Evolutionary conservation across 1,284 basidiomycete genomes (phyloP).

Genomic region (Heterobasidion parviporum): DNA sequence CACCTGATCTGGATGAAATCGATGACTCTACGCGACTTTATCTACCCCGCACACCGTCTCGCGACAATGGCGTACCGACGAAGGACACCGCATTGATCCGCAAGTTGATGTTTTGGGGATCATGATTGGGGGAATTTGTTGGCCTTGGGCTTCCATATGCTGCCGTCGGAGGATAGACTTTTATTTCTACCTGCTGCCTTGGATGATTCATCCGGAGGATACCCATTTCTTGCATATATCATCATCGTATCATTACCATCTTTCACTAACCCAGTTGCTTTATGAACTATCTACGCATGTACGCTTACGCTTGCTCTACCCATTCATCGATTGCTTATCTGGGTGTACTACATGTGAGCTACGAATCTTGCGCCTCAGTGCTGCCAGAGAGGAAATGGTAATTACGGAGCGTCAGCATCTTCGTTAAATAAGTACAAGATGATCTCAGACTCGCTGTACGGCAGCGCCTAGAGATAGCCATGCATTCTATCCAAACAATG

Average conservation of each 20-base stretch:
- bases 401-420: too few species aligned
- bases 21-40: conserved; percentile 2
- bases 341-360: too few species aligned
- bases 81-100: conserved; percentile 31
- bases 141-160: neutral
- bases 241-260: neutral
- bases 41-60: conserved; percentile 23
- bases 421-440: too few species aligned
- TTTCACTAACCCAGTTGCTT: neutral
- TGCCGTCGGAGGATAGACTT: neutral
- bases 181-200: neutral
- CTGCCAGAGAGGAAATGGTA: too few species aligned
- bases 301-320: neutral
- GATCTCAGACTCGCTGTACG: too few species aligned
- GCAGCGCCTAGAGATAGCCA: too few species aligned
- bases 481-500: conserved; percentile 2
- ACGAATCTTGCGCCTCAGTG: too few species aligned
- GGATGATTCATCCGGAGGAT: neutral
- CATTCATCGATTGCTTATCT: neutral
- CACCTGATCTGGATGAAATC: conserved; percentile 28
- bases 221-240: conserved; percentile 3
- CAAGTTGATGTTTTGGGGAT: conserved; percentile 25
- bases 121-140: neutral
- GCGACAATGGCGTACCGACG: conserved; percentile 16
- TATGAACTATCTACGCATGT: neutral